Conservation (phyloP, 2,329 filamentous ascomycete species). For the Dactylellina haptotyla region DNA sequence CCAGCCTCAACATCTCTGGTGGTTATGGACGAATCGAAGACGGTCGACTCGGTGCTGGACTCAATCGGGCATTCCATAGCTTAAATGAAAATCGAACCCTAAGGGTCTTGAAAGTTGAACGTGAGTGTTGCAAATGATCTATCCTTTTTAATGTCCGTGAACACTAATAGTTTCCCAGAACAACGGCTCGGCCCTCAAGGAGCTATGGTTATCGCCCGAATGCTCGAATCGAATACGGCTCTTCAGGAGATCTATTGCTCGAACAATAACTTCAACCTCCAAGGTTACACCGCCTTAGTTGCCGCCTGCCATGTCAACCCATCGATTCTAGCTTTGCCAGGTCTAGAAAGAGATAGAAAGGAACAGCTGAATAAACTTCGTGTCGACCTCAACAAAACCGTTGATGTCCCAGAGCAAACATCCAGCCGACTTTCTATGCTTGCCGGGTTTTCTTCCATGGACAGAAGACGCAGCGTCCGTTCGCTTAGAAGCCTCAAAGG, state of each 20-base stretch:
- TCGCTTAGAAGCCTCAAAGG: constrained; percentile 48
- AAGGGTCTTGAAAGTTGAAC: constrained; percentile 72
- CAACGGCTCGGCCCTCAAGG: constrained; percentile 76
- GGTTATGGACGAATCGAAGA: constrained; percentile 77
- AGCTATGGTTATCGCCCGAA: constrained; percentile 74
- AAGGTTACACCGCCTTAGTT: constrained; percentile 75
- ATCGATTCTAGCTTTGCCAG: constrained; percentile 71
- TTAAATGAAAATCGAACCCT: constrained; percentile 72
- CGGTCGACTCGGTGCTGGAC: constrained; percentile 74
- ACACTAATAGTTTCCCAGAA: constrained; percentile 59
- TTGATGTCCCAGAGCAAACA: constrained; percentile 30
- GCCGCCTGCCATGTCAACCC: constrained; percentile 75
- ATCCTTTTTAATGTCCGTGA: neutral
- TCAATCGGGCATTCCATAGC: constrained; percentile 73
- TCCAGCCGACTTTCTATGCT: constrained; percentile 39
- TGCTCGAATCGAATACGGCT: constrained; percentile 72
- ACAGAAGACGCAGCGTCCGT: constrained; percentile 43
- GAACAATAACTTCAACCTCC: constrained; percentile 76
- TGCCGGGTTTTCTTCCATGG: constrained; percentile 24
- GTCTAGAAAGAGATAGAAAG: constrained; percentile 71
- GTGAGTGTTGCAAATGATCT: constrained; percentile 38
- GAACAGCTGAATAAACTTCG: constrained; percentile 67
- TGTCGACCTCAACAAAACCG: constrained; percentile 56
- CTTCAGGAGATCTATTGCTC: constrained; percentile 75
- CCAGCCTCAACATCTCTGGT: constrained; percentile 75